Evolutionary conservation across 176 grass and related monocot genomes (phyloP).

Genomic region (Thalia dealbata): DNA sequence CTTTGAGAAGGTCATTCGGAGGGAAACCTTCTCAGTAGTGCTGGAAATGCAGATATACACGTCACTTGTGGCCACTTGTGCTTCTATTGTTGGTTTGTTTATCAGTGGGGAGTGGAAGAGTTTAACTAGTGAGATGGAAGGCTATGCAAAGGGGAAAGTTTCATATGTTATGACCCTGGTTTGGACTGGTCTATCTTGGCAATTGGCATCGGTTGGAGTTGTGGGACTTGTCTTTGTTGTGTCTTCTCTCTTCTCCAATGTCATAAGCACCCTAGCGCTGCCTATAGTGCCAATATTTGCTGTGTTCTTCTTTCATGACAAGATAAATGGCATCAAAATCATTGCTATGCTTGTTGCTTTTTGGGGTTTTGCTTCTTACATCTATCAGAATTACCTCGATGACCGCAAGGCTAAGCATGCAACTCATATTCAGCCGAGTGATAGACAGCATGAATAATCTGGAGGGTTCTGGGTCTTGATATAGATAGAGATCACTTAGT

Average conservation of each 20-base stretch:
- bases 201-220: slow-evolving; percentile 58
- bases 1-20: slow-evolving; percentile 77
- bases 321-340: slow-evolving; percentile 74
- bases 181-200: slow-evolving; percentile 77
- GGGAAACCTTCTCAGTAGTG: slow-evolving; percentile 56
- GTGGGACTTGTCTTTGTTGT: slow-evolving; percentile 82
- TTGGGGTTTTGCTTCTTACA: slow-evolving; percentile 78
- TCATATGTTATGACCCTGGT: slow-evolving; percentile 74
- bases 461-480: not conserved
- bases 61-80: slow-evolving; percentile 40
- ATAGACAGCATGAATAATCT: not conserved
- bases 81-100: slow-evolving; percentile 58
- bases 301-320: slow-evolving; percentile 84
- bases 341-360: slow-evolving; percentile 69
- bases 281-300: slow-evolving; percentile 71
- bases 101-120: slow-evolving; percentile 75
- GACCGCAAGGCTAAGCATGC: slow-evolving; percentile 33
- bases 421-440: too few relatives aligned
- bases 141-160: slow-evolving; percentile 50
- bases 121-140: slow-evolving; percentile 59
- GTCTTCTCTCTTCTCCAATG: slow-evolving; percentile 90
- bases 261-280: slow-evolving; percentile 71
- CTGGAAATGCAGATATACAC: slow-evolving; percentile 43
- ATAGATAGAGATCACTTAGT: not conserved
- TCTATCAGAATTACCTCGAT: slow-evolving; percentile 76